Evolutionary conservation across 2,329 filamentous ascomycete species (phyloP).

Genomic region (Penicillium sp.): DNA sequence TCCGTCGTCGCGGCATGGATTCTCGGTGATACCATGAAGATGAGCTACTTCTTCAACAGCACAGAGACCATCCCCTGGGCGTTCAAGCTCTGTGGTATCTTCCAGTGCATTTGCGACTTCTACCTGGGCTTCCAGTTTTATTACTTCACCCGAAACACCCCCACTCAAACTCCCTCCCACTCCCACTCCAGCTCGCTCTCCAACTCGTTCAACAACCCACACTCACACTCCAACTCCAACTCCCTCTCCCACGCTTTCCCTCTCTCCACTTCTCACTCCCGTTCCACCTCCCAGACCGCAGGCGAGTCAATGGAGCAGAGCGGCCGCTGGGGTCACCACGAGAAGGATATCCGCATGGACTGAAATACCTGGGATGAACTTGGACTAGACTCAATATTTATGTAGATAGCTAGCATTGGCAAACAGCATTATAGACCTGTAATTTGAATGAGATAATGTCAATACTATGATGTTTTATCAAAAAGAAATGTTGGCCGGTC

Average conservation of each 20-base stretch:
- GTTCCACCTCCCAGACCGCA: constrained; percentile 25
- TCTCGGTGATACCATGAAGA: constrained; percentile 52
- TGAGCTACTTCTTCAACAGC: constrained; percentile 52
- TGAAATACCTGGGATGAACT: constrained; percentile 16
- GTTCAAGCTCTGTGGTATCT: constrained; percentile 51
- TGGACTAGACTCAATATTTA: constrained; percentile 10
- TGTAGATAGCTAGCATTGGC: constrained; percentile 23
- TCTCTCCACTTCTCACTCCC: neutral
- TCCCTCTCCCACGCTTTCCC: neutral
- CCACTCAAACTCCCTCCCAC: constrained; percentile 19
- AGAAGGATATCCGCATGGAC: constrained; percentile 44
- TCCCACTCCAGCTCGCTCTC: constrained; percentile 10
- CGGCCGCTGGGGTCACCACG: constrained; percentile 30
- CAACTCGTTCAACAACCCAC: neutral
- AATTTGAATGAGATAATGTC: constrained; percentile 20
- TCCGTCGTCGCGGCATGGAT: constrained; percentile 51
- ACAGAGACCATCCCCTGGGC: constrained; percentile 47
- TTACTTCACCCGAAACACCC: constrained; percentile 40
- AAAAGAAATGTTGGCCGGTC: neutral
- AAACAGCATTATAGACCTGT: constrained; percentile 19
- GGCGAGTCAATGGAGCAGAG: constrained; percentile 25
- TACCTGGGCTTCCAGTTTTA: constrained; percentile 51
- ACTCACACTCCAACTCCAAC: neutral
- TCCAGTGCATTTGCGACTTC: constrained; percentile 50
- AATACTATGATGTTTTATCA: neutral